Conservation (phyloP, 768 basidiomycete species). For the Pleurotus pulmonarius region DNA sequence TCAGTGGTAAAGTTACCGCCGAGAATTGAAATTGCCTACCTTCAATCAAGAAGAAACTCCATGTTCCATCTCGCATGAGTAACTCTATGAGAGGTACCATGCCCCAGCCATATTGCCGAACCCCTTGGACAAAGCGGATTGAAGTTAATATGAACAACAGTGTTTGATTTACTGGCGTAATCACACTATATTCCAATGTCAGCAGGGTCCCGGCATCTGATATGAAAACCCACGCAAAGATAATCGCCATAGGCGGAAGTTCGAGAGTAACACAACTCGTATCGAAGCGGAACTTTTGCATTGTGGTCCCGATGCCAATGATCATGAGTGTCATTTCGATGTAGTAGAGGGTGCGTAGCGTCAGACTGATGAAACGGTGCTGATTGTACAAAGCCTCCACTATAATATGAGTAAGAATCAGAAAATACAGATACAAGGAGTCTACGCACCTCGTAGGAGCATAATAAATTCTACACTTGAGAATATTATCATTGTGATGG, state of each 20-base stretch:
- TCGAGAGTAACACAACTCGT: conserved; percentile 1
- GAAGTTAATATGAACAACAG: conserved; percentile 15
- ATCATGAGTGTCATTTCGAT: background rate
- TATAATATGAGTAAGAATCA: conserved; percentile 1
- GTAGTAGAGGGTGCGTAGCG: background rate
- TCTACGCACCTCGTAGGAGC: too few species aligned
- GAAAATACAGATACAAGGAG: background rate
- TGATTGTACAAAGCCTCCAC: conserved; percentile 4
- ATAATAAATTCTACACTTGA: too few species aligned
- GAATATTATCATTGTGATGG: too few species aligned
- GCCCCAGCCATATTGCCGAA: conserved; percentile 9
- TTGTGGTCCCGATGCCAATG: background rate
- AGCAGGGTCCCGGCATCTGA: too few species aligned
- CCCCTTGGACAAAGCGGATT: conserved; percentile 9
- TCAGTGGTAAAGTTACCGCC: background rate
- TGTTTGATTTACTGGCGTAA: conserved; percentile 6
- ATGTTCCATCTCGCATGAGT: conserved; percentile 15
- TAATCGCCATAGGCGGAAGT: conserved; percentile 22
- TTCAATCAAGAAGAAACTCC: conserved; percentile 15
- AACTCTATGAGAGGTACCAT: conserved; percentile 11
- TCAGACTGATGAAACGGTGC: background rate
- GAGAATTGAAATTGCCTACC: background rate
- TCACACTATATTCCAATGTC: background rate
- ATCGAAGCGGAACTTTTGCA: background rate
- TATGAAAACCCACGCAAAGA: conserved; percentile 25